Evolutionary conservation across 345 rosid genomes (phyloP).

Genomic region (Pistacia vera): DNA sequence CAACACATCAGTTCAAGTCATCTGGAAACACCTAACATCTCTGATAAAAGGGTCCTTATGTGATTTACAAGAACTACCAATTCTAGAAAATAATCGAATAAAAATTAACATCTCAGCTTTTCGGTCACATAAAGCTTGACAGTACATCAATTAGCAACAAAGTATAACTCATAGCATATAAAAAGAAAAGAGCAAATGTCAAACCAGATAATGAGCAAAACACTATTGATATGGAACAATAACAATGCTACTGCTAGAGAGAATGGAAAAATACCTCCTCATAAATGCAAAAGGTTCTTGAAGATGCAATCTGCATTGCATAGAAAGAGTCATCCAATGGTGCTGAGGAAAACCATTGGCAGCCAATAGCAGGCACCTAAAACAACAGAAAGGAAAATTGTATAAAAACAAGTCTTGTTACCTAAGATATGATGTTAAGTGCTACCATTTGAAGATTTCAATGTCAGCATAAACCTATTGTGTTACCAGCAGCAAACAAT

Average conservation of each 20-base stretch:
- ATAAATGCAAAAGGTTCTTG: conserved; percentile 80
- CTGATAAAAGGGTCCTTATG: not conserved
- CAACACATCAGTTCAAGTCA: not conserved
- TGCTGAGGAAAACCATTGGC: conserved; percentile 80
- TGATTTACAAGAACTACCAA: not conserved
- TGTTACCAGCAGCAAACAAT: not conserved
- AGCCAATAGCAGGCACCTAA: conserved; percentile 70
- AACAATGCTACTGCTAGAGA: not conserved
- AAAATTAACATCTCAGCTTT: not conserved
- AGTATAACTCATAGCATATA: not conserved
- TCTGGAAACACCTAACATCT: not conserved
- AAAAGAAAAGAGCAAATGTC: not conserved
- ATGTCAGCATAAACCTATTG: not conserved
- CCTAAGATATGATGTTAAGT: too few species aligned
- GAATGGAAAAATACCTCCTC: conserved; percentile 63
- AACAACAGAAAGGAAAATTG: not conserved
- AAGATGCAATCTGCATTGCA: conserved; percentile 56
- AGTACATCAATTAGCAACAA: not conserved
- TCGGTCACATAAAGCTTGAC: not conserved
- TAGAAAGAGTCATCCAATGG: conserved; percentile 46
- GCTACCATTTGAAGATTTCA: too few species aligned
- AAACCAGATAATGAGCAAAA: not conserved
- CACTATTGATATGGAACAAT: not conserved
- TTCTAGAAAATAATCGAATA: not conserved
- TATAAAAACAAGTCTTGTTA: not conserved